Percentiles rank a stretch among this genome's conserved stretches.
These are phyloP conservation scores for Choanephora cucurbitarum DNA, from an alignment of 371 early-diverging fungal genomes.

Conservation along the genomic window DNA sequence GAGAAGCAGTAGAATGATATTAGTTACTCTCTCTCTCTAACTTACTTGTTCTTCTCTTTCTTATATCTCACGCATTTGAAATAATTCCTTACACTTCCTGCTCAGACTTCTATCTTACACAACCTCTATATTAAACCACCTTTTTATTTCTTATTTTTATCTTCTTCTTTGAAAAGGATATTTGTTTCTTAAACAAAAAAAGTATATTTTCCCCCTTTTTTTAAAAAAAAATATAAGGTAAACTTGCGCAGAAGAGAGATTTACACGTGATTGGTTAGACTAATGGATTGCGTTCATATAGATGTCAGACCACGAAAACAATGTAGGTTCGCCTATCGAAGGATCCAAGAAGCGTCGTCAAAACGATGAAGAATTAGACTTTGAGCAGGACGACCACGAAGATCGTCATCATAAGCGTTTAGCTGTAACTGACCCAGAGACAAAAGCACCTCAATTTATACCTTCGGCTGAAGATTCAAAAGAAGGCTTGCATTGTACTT, in stretches of 20 bases:
- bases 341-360: conserved; percentile 50
- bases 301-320: conserved; percentile 34
- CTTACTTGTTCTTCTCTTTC: background rate
- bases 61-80: background rate
- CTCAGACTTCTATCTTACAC: background rate
- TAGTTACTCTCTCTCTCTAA: background rate
- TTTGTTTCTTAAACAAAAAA: background rate
- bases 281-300: background rate
- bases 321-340: conserved; percentile 39
- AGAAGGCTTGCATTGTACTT: background rate
- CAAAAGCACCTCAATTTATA: conserved; percentile 52
- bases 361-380: conserved; percentile 44
- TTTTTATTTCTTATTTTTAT: conserved; percentile 2
- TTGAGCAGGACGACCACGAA: conserved; percentile 38
- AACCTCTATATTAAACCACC: background rate
- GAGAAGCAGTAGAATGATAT: background rate
- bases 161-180: background rate
- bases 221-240: too few relatives aligned
- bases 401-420: conserved; percentile 51
- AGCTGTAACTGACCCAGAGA: conserved; percentile 52
- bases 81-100: background rate
- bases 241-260: too few relatives aligned
- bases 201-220: too few relatives aligned
- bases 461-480: conserved; percentile 26
- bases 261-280: background rate